Percentiles rank a stretch among this genome's conserved stretches.
phyloP scores from a whole-genome alignment of 2,329 filamentous ascomycete genomes.

The Curvularia sp. region DNA sequence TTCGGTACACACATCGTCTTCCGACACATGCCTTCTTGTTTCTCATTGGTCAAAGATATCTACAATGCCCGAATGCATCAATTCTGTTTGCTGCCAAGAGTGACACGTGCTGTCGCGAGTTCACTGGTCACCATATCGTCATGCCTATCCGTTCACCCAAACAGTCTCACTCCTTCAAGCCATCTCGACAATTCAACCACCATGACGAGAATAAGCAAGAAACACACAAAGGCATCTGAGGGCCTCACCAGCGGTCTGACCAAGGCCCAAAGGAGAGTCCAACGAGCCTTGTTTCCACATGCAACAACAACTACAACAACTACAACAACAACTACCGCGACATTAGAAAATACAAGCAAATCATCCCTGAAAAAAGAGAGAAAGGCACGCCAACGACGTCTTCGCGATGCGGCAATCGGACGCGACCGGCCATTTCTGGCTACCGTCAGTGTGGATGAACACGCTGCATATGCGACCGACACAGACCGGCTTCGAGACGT shows the following conservation, averaged over 20 bases:
- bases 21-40: neutral
- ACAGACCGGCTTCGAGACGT: neutral
- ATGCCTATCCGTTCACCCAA: neutral
- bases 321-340: too few species aligned
- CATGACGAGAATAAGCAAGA: neutral
- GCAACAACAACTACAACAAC: too few species aligned
- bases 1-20: too few species aligned
- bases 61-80: too few species aligned
- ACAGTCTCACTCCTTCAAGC: neutral
- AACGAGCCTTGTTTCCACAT: neutral
- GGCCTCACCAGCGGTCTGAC: neutral
- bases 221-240: neutral
- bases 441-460: neutral
- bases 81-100: too few species aligned
- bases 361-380: too few species aligned
- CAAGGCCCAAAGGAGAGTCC: neutral
- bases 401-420: neutral
- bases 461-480: neutral
- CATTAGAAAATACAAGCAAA: too few species aligned
- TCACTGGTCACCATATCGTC: too few species aligned
- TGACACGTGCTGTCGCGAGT: neutral
- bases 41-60: too few species aligned
- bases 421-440: neutral
- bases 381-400: neutral
- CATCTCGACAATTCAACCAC: neutral